Conservation (phyloP, 1,284 basidiomycete genomes). For the Trametes pubescens region DNA sequence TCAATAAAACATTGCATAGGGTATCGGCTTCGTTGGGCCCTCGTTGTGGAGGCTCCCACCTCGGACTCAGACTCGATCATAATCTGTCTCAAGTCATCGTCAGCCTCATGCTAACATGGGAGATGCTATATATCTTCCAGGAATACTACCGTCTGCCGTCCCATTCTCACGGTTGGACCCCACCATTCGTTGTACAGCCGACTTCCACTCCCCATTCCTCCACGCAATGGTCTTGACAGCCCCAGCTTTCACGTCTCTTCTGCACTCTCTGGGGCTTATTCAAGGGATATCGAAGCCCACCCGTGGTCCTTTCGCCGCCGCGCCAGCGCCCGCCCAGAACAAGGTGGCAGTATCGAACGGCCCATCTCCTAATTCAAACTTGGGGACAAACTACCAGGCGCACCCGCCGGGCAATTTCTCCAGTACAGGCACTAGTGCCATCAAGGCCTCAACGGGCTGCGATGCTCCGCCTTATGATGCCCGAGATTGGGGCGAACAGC, state of each 20-base stretch:
- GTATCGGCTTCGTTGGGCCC: too few species aligned
- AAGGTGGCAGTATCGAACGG: conserved; percentile 7
- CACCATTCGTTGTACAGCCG: neutral
- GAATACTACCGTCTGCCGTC: too few species aligned
- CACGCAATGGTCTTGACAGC: conserved; percentile 37
- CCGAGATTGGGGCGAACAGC: conserved; percentile 45
- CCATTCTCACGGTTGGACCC: conserved; percentile 1
- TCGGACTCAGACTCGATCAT: neutral
- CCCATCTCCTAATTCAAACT: neutral
- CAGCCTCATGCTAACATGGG: neutral
- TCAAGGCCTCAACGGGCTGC: conserved; percentile 36
- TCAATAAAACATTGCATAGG: too few species aligned
- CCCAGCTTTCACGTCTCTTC: conserved; percentile 40
- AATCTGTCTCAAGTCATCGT: neutral
- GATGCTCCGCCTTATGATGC: conserved; percentile 48
- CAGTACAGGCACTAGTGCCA: conserved; percentile 2
- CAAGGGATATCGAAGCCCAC: conserved; percentile 49
- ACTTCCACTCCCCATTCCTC: neutral
- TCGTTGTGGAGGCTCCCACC: too few species aligned
- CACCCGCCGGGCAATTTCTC: conserved; percentile 1
- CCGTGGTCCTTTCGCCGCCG: conserved; percentile 24
- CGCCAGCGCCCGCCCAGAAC: neutral
- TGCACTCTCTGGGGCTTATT: conserved; percentile 46
- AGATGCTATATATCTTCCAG: neutral
- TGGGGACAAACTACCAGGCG: conserved; percentile 2